Evolutionary conservation across 768 basidiomycete species (phyloP).

Genomic region (Naganishia kalamii): DNA sequence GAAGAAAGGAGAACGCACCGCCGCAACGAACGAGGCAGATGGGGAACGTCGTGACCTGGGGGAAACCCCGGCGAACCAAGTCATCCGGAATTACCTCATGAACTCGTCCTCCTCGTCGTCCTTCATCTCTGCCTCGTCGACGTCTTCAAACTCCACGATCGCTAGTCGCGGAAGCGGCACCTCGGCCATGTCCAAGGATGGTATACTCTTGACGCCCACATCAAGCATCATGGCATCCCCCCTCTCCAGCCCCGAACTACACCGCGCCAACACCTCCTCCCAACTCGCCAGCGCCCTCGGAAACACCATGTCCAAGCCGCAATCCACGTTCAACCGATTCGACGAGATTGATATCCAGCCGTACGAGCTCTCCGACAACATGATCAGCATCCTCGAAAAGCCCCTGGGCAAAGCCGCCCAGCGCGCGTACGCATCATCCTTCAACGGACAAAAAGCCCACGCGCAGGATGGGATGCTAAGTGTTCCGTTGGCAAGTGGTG

Average conservation of each 20-base stretch:
- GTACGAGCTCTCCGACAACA: slow-evolving; percentile 12
- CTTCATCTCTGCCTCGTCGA: slow-evolving; percentile 8
- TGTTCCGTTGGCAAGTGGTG: not conserved
- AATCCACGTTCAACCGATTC: slow-evolving; percentile 6
- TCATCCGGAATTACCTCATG: slow-evolving; percentile 1
- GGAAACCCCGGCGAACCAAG: not conserved
- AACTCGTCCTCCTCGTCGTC: slow-evolving; percentile 7
- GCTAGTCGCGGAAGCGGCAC: not conserved
- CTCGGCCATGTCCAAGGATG: not conserved
- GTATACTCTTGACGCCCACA: not conserved
- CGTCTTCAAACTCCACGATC: not conserved
- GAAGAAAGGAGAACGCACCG: slow-evolving; percentile 2
- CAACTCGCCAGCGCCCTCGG: not conserved
- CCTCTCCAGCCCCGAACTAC: not conserved
- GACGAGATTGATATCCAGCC: slow-evolving; percentile 7
- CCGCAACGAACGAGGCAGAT: not conserved
- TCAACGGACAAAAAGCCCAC: not conserved
- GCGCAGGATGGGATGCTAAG: slow-evolving; percentile 4
- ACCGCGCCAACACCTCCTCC: not conserved
- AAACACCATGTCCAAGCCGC: not conserved
- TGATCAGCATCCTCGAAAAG: slow-evolving; percentile 20
- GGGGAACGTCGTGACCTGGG: not conserved
- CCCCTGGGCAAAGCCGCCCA: slow-evolving; percentile 7
- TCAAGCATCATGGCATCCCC: slow-evolving; percentile 1
- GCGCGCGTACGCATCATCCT: not conserved